These are phyloP conservation scores for Coniophora puteana DNA, from an alignment of 1,284 basidiomycete genomes.

Conservation along the genomic window DNA sequence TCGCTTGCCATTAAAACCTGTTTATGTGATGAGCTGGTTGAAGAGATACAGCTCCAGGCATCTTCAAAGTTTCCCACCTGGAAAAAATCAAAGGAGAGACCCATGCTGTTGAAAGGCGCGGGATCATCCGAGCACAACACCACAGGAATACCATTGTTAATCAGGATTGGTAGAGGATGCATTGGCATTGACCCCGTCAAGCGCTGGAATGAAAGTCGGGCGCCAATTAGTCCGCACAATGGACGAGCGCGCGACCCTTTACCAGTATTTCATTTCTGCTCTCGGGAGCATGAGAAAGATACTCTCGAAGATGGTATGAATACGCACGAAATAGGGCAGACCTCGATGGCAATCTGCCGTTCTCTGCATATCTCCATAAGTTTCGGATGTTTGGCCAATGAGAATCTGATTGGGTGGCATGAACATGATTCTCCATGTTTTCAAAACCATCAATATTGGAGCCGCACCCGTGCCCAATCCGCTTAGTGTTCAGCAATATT, in stretches of 20 bases:
- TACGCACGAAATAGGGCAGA: conserved; percentile 64
- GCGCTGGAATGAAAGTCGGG: conserved; percentile 34
- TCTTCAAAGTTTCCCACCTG: conserved; percentile 10
- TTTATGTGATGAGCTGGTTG: neutral
- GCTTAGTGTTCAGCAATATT: conserved; percentile 67
- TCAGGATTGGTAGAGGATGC: conserved; percentile 61
- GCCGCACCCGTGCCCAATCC: conserved; percentile 73
- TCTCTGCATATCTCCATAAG: conserved; percentile 63
- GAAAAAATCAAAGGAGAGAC: conserved; percentile 44
- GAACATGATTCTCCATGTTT: neutral
- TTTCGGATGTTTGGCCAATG: conserved; percentile 67
- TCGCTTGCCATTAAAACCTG: conserved; percentile 64
- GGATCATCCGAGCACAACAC: conserved; percentile 71
- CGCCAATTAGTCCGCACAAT: neutral
- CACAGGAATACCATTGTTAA: conserved; percentile 67
- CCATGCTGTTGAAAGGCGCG: conserved; percentile 68
- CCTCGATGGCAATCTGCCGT: conserved; percentile 61
- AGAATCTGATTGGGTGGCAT: conserved; percentile 61
- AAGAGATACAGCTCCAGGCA: neutral
- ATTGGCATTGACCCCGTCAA: conserved; percentile 71
- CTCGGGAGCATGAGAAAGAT: neutral
- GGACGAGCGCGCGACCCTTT: conserved; percentile 14
- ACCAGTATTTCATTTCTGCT: conserved; percentile 64
- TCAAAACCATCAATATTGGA: neutral
- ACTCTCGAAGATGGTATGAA: conserved; percentile 1